Conservation (phyloP, 495 filamentous ascomycete species). For the Jackrogersella minutella region DNA sequence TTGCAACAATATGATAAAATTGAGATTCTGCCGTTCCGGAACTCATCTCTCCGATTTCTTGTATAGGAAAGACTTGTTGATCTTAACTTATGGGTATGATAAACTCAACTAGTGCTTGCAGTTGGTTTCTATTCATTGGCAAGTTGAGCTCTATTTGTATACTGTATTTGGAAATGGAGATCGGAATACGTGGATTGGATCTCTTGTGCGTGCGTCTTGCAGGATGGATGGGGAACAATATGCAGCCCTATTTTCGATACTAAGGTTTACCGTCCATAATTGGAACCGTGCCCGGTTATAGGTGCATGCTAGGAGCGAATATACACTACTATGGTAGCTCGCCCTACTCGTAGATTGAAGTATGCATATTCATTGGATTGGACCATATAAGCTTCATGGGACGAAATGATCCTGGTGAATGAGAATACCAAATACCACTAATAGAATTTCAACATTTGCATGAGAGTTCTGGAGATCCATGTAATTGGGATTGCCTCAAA, state of each 20-base stretch:
- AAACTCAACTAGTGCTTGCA: background rate
- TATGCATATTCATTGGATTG: too few relatives aligned
- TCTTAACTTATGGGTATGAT: background rate
- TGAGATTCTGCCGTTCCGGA: slow-evolving; percentile 30
- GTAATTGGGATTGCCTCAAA: background rate
- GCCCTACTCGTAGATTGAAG: too few relatives aligned
- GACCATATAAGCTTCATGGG: background rate
- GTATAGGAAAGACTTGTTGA: slow-evolving; percentile 16
- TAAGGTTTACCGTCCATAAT: background rate
- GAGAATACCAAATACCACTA: background rate
- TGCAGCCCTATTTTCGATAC: slow-evolving; percentile 35
- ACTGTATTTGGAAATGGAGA: slow-evolving; percentile 21
- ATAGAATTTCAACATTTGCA: too few relatives aligned
- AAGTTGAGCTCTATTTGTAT: background rate
- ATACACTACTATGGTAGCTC: too few relatives aligned
- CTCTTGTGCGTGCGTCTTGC: slow-evolving; percentile 29
- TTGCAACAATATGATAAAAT: slow-evolving; percentile 4
- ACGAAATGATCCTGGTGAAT: background rate
- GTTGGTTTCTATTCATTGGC: background rate
- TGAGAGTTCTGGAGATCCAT: background rate
- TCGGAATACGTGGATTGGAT: slow-evolving; percentile 4
- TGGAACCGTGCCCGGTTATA: background rate
- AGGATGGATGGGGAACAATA: slow-evolving; percentile 30
- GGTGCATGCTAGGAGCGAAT: too few relatives aligned
- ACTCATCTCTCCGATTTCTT: slow-evolving; percentile 25